Percentiles rank a stretch among this genome's conserved stretches.
These are phyloP conservation scores for Talaromyces sp. DNA, from an alignment of 2,329 filamentous ascomycete genomes.

Conservation along the genomic window DNA sequence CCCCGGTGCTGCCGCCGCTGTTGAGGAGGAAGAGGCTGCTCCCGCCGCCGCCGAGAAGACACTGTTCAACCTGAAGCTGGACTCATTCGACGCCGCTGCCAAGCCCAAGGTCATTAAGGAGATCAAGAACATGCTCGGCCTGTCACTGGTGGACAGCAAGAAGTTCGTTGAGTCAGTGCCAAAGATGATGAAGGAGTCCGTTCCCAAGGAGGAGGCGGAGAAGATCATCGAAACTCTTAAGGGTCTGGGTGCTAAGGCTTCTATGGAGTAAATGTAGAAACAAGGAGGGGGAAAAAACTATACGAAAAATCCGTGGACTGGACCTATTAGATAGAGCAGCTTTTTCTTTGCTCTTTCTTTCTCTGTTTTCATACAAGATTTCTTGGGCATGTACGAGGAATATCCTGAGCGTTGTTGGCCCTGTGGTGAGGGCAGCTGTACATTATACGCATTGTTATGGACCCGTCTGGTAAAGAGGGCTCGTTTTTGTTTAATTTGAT, in stretches of 20 bases:
- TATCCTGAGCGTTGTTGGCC: slow-evolving; percentile 24
- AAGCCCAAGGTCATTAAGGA: slow-evolving; percentile 99
- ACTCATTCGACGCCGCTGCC: slow-evolving; percentile 79
- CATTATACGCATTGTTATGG: slow-evolving; percentile 38
- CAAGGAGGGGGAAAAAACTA: slow-evolving; percentile 8
- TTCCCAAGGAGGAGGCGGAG: slow-evolving; percentile 98
- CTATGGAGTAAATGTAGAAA: slow-evolving; percentile 73
- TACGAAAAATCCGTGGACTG: slow-evolving; percentile 6
- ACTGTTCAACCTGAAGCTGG: slow-evolving; percentile 93
- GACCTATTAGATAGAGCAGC: slow-evolving; percentile 7
- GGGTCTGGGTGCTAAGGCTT: slow-evolving; percentile 82
- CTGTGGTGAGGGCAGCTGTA: slow-evolving; percentile 39
- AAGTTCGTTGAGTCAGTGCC: slow-evolving; percentile 99
- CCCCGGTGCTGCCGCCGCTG: slow-evolving; percentile 65
- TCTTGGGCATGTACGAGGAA: slow-evolving; percentile 14
- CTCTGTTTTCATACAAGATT: slow-evolving; percentile 18
- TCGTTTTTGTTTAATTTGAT: slow-evolving; percentile 31
- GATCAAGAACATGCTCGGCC: slow-evolving; percentile 91
- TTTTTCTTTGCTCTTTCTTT: slow-evolving; percentile 8
- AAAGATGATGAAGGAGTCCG: slow-evolving; percentile 98
- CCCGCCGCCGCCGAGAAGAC: slow-evolving; percentile 92
- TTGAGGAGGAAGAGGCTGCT: slow-evolving; percentile 81
- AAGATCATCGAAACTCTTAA: slow-evolving; percentile 97
- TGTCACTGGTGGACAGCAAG: slow-evolving; percentile 98
- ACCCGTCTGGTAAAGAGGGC: slow-evolving; percentile 26